A percentile compares a stretch with the other conserved stretches of the same genome.
phyloP scores from a whole-genome alignment of 768 basidiomycete genomes.

The Porphyrellus cyaneotinctus region DNA sequence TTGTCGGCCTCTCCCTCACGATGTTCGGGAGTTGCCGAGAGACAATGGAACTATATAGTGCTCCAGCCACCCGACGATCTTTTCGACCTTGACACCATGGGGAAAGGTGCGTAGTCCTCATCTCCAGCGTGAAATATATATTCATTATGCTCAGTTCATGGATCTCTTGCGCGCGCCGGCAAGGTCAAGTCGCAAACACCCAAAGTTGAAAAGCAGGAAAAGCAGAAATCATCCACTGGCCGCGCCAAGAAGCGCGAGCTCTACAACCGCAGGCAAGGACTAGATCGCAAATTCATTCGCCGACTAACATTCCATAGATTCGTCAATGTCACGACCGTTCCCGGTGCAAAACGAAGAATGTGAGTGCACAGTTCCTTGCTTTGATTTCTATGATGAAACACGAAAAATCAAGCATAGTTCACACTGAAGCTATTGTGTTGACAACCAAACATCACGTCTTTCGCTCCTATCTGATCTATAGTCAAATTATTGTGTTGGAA shows the following conservation, averaged over 20 bases:
- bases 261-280: slow-evolving; percentile 82
- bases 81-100: slow-evolving; percentile 59
- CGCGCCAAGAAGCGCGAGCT: slow-evolving; percentile 94
- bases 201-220: slow-evolving; percentile 97
- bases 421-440: slow-evolving; percentile 88
- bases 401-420: slow-evolving; percentile 81
- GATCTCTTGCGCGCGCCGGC: slow-evolving; percentile 97
- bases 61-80: slow-evolving; percentile 25
- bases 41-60: slow-evolving; percentile 41
- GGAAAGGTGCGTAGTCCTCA: slow-evolving; percentile 49
- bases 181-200: slow-evolving; percentile 98
- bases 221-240: slow-evolving; percentile 95
- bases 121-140: background rate
- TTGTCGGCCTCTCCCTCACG: too few relatives aligned
- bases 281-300: too few relatives aligned
- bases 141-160: slow-evolving; percentile 64
- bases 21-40: slow-evolving; percentile 24
- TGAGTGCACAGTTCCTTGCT: slow-evolving; percentile 60
- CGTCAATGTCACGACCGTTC: slow-evolving; percentile 85
- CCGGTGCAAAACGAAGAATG: slow-evolving; percentile 92
- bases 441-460: slow-evolving; percentile 90
- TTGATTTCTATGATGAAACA: slow-evolving; percentile 27
- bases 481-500: background rate
- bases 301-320: slow-evolving; percentile 45
- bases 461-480: slow-evolving; percentile 98